Base-by-base conservation (phyloP, 805 yeast species). In the Hanseniaspora valbyensis region DNA sequence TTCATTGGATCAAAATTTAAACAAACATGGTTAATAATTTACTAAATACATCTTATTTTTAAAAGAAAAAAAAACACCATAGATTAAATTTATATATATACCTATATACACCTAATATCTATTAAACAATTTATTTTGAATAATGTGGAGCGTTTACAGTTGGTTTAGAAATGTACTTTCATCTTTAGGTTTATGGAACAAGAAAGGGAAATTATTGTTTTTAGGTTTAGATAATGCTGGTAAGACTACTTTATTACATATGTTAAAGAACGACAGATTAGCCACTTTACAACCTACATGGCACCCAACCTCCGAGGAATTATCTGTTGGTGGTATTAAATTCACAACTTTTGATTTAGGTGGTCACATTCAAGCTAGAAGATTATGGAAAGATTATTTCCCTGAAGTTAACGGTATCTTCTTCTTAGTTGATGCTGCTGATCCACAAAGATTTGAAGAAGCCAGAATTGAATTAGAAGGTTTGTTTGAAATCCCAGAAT, bases 351-450 rank as follows among this genome's bases (percentile, higher is more conserved):
- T 92, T 61, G 99, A 92, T 68, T 76, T 92, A 59, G 99, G 99
- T 69, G 99, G 99, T 40, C 99, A 92, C 73, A 82, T 78, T 67
- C 96, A 90, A 71, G 97, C 99, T 44, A 89, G 99, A 72, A 87
- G 98, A 71, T 80, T 92, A 64, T 92, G 99, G 99, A 89, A 89
- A 66, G 97, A 92, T 67, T 92, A 92, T 69, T 92, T 92, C 82
- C 99, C 99, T 53, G 99, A 92, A 71, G 99, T 92, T 44, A 85
- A 88, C 67, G 98, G 96, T 52, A 92, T 92, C 58, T 97, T 92
- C 29, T 92, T 84, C 68, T 73, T 92, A 53, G 96, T 92, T 29
- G 99, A 92, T 66, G 94, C 95, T 52, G 97, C 97, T 51, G 98
- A 92, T 65, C 81, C 92, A 34, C 95, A 82, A 66, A 83, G 99